Conservation (phyloP, 768 basidiomycete species). For the Lepiota venenata region DNA sequence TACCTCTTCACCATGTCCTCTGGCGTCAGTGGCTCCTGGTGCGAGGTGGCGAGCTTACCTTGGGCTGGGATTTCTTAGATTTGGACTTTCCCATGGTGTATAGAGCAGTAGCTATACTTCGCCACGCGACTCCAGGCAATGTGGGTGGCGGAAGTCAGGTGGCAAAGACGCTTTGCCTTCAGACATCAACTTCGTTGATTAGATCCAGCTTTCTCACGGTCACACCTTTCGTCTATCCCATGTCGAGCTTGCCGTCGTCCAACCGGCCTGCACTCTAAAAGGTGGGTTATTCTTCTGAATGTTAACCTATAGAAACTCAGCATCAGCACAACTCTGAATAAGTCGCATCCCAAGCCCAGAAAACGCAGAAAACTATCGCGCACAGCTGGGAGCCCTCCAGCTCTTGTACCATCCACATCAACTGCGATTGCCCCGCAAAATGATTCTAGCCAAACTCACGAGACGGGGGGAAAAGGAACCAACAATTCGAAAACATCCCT, state of each 20-base stretch:
- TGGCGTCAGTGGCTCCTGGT: background rate
- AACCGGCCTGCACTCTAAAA: conserved; percentile 60
- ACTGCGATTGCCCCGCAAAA: background rate
- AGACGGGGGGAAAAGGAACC: conserved; percentile 44
- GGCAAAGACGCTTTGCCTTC: too few species aligned
- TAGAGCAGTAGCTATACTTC: too few species aligned
- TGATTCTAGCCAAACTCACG: conserved; percentile 17
- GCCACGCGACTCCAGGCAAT: too few species aligned
- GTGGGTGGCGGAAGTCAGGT: too few species aligned
- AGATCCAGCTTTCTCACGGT: conserved; percentile 6
- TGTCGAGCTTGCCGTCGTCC: conserved; percentile 33
- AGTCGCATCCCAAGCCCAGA: conserved; percentile 4
- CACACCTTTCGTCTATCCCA: background rate
- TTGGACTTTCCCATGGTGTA: conserved; percentile 8
- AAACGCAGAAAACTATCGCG: conserved; percentile 14
- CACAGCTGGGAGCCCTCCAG: background rate
- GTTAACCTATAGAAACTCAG: background rate
- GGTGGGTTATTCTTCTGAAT: conserved; percentile 26
- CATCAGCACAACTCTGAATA: conserved; percentile 13
- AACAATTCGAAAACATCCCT: conserved; percentile 22
- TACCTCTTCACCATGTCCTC: conserved; percentile 2
- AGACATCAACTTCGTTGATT: too few species aligned
- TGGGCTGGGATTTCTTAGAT: conserved; percentile 8
- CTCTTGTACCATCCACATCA: background rate
- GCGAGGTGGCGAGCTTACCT: background rate